Percentiles rank a stretch among this genome's conserved stretches.
Conservation (phyloP, 805 yeast genomes). For the Cyberlindnera suaveolens region DNA sequence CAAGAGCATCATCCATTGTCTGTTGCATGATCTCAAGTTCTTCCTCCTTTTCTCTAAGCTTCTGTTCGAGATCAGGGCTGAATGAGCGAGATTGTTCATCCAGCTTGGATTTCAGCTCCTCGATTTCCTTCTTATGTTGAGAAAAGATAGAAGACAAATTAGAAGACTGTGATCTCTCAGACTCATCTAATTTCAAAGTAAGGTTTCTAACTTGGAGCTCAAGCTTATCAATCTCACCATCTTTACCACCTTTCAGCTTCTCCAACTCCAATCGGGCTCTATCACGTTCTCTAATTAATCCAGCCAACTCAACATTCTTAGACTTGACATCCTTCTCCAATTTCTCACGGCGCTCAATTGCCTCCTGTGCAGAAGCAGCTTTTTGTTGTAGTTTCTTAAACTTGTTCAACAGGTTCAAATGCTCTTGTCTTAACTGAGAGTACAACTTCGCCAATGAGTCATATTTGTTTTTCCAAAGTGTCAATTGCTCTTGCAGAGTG, state of each 20-base stretch:
- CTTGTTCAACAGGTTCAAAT: constrained; percentile 67
- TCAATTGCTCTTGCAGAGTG: constrained; percentile 66
- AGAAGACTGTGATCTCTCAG: constrained; percentile 57
- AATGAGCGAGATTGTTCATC: constrained; percentile 20
- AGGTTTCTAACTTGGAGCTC: constrained; percentile 59
- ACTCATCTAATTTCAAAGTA: constrained; percentile 49
- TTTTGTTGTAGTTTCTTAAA: constrained; percentile 79
- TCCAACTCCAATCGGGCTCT: constrained; percentile 81
- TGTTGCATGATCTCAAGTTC: constrained; percentile 77
- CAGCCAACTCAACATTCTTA: constrained; percentile 83
- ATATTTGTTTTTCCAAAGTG: constrained; percentile 78
- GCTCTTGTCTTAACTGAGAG: constrained; percentile 89
- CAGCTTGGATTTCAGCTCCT: constrained; percentile 36
- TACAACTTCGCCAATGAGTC: constrained; percentile 85
- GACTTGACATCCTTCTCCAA: constrained; percentile 78
- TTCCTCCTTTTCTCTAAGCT: constrained; percentile 61
- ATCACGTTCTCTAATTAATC: constrained; percentile 82
- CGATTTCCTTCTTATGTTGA: constrained; percentile 59
- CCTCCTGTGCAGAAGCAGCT: constrained; percentile 86
- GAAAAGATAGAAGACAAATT: constrained; percentile 54
- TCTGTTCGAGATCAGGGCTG: constrained; percentile 33
- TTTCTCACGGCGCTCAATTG: constrained; percentile 75
- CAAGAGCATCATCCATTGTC: constrained; percentile 66
- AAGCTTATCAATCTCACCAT: constrained; percentile 57
- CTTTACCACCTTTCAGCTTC: constrained; percentile 56